phyloP scores from a whole-genome alignment of 805 yeast species.

The Yamadazyma sp. region DNA sequence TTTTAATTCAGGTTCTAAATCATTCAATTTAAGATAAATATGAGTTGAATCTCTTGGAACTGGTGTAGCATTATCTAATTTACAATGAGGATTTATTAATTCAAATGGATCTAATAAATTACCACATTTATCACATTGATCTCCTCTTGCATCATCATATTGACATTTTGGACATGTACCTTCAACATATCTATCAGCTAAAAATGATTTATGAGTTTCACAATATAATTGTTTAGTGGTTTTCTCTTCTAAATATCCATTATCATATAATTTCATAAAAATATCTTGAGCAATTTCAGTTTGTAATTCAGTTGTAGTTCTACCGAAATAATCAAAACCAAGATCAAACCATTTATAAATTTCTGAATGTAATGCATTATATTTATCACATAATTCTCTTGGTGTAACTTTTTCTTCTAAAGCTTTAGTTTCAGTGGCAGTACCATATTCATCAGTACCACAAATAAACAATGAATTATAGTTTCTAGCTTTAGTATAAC shows the following conservation, averaged over 20 bases:
- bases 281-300: slow-evolving; percentile 96
- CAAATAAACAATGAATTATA: slow-evolving; percentile 83
- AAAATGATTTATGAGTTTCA: slow-evolving; percentile 81
- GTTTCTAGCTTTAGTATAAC: slow-evolving; percentile 86
- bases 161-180: slow-evolving; percentile 96
- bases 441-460: slow-evolving; percentile 99
- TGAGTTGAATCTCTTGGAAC: slow-evolving; percentile 79
- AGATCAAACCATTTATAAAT: slow-evolving; percentile 97
- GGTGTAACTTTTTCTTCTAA: slow-evolving; percentile 91
- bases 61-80: slow-evolving; percentile 82
- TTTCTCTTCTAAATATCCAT: slow-evolving; percentile 81
- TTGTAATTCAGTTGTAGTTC: slow-evolving; percentile 90
- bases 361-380: slow-evolving; percentile 78
- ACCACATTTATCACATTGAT: slow-evolving; percentile 98
- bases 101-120: slow-evolving; percentile 85
- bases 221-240: slow-evolving; percentile 89
- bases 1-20: slow-evolving; percentile 71
- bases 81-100: slow-evolving; percentile 92
- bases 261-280: slow-evolving; percentile 70
- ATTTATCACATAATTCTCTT: slow-evolving; percentile 84
- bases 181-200: slow-evolving; percentile 96
- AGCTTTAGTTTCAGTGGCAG: slow-evolving; percentile 99
- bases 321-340: slow-evolving; percentile 91
- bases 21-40: slow-evolving; percentile 77
- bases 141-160: slow-evolving; percentile 98